phyloP scores from a whole-genome alignment of 306 rosid genomes.

The Prunus kanzakura region DNA sequence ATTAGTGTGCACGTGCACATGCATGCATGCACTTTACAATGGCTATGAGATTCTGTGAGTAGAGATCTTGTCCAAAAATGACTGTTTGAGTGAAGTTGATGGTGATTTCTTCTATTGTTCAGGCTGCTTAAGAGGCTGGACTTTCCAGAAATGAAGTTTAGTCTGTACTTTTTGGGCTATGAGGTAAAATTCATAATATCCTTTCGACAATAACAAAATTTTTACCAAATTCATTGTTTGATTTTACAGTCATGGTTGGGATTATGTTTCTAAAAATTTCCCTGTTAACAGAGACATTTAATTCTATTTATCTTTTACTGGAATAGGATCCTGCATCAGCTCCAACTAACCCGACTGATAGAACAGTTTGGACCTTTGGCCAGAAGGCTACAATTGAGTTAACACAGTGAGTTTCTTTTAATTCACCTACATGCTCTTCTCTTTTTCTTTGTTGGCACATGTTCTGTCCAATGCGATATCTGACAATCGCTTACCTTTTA shows the following conservation, averaged over 20 bases:
- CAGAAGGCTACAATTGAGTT: conserved; percentile 86
- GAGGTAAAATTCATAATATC: conserved; percentile 48
- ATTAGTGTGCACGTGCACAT: neutral
- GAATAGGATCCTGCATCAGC: conserved; percentile 58
- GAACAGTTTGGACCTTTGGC: conserved; percentile 89
- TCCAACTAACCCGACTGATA: conserved; percentile 60
- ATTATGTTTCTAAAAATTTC: neutral
- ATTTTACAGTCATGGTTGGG: neutral
- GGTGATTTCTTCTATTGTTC: conserved; percentile 24
- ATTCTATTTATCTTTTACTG: neutral
- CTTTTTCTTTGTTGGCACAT: neutral
- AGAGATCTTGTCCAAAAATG: neutral
- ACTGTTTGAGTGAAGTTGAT: conserved; percentile 8
- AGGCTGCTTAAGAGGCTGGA: conserved; percentile 94
- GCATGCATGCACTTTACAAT: neutral
- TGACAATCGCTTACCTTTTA: conserved; percentile 25
- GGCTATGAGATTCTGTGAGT: neutral
- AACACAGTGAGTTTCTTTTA: conserved; percentile 63
- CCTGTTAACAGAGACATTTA: conserved; percentile 6
- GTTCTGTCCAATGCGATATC: conserved; percentile 10
- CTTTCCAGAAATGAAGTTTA: conserved; percentile 87
- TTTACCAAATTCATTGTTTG: conserved; percentile 12
- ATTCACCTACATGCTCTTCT: neutral
- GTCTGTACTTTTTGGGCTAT: conserved; percentile 86
- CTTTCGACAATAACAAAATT: neutral